Evolutionary conservation across 495 filamentous ascomycete genomes (phyloP).

Genomic region (Podospora sp.): DNA sequence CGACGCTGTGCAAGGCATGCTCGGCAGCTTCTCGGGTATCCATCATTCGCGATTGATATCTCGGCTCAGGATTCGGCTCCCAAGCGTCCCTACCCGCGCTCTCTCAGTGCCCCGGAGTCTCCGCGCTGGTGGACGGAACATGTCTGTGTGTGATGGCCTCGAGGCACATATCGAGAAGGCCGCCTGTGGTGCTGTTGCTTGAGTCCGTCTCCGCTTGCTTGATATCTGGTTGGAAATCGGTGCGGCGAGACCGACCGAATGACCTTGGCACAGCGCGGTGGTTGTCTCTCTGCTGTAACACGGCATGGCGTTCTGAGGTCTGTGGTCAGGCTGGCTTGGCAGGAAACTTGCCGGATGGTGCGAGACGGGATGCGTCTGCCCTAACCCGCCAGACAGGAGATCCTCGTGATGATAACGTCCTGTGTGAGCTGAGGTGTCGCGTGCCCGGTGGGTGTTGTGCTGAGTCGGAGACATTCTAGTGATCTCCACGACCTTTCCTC

Average conservation of each 20-base stretch:
- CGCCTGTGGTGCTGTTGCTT: too few relatives aligned
- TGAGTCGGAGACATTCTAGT: not conserved
- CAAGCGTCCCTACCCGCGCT: too few relatives aligned
- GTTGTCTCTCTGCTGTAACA: not conserved
- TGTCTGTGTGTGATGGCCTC: too few relatives aligned
- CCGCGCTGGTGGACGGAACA: too few relatives aligned
- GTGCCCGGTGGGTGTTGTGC: not conserved
- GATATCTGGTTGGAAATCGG: not conserved
- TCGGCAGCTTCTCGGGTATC: not conserved
- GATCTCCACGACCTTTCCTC: not conserved
- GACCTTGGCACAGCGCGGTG: not conserved
- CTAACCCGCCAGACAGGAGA: not conserved
- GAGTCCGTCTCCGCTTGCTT: not conserved
- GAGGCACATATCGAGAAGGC: too few relatives aligned
- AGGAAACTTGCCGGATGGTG: not conserved
- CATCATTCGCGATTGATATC: not conserved
- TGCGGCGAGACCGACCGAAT: not conserved
- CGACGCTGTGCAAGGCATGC: not conserved
- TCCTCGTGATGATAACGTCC: not conserved
- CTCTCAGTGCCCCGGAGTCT: too few relatives aligned
- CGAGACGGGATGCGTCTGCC: not conserved
- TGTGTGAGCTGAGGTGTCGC: not conserved
- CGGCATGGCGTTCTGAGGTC: not conserved
- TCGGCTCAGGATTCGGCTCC: not conserved
- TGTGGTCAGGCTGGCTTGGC: not conserved